A percentile compares a stretch with the other conserved stretches of the same genome.
These are phyloP conservation scores for Boeremia exigua DNA, from an alignment of 2,329 filamentous ascomycete genomes.

Conservation along the genomic window DNA sequence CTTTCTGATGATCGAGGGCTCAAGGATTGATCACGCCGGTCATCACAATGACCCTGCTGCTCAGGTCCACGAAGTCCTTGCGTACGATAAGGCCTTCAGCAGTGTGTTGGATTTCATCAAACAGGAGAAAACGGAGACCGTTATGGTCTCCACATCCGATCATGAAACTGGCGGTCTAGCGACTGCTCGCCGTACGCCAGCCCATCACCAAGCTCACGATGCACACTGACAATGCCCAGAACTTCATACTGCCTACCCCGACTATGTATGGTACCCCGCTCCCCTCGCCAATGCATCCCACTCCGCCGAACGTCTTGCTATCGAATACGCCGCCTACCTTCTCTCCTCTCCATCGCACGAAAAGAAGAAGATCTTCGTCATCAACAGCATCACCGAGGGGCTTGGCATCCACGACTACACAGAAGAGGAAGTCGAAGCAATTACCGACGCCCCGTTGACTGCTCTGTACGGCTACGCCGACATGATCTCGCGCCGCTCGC, in stretches of 20 bases:
- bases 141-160: slow-evolving; percentile 90
- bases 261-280: slow-evolving; percentile 81
- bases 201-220: neutral
- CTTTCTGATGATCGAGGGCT: slow-evolving; percentile 98
- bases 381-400: slow-evolving; percentile 69
- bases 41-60: slow-evolving; percentile 63
- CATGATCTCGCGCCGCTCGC: slow-evolving; percentile 85
- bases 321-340: slow-evolving; percentile 68
- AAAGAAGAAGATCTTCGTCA: slow-evolving; percentile 64
- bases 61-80: slow-evolving; percentile 82
- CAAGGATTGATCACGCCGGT: slow-evolving; percentile 93
- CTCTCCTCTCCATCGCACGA: slow-evolving; percentile 42
- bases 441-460: slow-evolving; percentile 65
- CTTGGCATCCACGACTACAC: slow-evolving; percentile 79
- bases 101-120: slow-evolving; percentile 85
- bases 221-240: slow-evolving; percentile 50
- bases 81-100: slow-evolving; percentile 87
- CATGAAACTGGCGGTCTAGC: slow-evolving; percentile 94
- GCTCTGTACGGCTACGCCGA: slow-evolving; percentile 73
- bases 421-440: slow-evolving; percentile 70
- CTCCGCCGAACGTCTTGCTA: slow-evolving; percentile 73
- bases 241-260: slow-evolving; percentile 66
- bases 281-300: slow-evolving; percentile 81
- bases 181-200: slow-evolving; percentile 72
- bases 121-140: slow-evolving; percentile 71